Evolutionary conservation across 257 asterid genomes (phyloP), one percentile per base, ranked within the genome.

Genomic region (Craterostigma plantagineum): DNA sequence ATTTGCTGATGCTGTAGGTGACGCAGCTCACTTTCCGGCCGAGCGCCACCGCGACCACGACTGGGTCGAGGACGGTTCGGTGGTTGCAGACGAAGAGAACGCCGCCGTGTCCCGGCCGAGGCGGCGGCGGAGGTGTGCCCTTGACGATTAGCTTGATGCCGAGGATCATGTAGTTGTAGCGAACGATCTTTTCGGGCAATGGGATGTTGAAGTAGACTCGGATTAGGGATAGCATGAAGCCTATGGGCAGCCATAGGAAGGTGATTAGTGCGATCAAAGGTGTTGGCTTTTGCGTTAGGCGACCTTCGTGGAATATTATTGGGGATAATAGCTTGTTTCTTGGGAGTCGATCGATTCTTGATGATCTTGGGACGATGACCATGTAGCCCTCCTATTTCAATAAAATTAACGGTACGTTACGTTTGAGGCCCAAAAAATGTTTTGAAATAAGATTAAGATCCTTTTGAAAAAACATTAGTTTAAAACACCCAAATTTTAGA

Each of bases 1-100:
- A 69, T 45, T 65, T 77, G 36, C 96, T 85, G 0, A 81, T 77
- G 48, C 93, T 86, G 34, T 81, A 86, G 0, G 96, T 77, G 33
- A 86, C 94, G 37, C 92, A 77, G 45, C 92, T 81, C 14, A 86
- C 69, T 34, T 81, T 86, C 23, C 94, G 70, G n/a, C 97, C 87
- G 0, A 86, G 77, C 1, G 94, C 91, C 33, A 77, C 84, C 0
- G 94, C 83, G 4, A 65, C 66, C 27, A 86, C 91, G 0, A 86
- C 78, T 0, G 96, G 96, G 51, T 86, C 94, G 12, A 86, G 61
- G 36, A 81, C 58, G 9, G 94, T 71, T 13, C 94, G 73, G 70
- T 86, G 94, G 79, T 86, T 86, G 81, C 96, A 81, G 2, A 81
- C 77, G 48, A 81, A 71, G 45, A 86, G 64, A 7, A 72, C 79